Conservation (phyloP, 2,329 filamentous ascomycete species). For the Leptographium galeiforme region DNA sequence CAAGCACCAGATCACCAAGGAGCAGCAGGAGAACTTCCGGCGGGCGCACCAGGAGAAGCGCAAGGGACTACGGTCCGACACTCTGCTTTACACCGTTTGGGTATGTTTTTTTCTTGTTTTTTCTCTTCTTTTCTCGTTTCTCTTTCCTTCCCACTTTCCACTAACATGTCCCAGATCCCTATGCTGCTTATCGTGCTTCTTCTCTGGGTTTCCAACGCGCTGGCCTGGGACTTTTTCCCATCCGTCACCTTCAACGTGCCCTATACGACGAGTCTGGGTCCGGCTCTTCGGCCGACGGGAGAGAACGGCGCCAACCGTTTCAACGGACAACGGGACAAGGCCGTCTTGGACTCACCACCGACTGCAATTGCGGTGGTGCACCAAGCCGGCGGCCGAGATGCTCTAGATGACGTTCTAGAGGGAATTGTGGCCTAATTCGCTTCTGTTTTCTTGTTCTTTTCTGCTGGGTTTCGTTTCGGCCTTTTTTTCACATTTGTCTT, state of each 20-base stretch:
- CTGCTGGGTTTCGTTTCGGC: background rate
- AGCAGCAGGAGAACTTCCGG: conserved; percentile 51
- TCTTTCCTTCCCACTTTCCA: background rate
- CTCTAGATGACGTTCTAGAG: background rate
- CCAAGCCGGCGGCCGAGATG: background rate
- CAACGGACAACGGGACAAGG: background rate
- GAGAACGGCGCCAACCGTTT: background rate
- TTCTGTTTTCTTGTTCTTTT: background rate
- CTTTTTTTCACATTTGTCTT: background rate
- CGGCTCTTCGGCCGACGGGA: conserved; percentile 1
- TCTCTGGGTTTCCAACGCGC: conserved; percentile 10
- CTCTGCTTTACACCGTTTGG: conserved; percentile 57
- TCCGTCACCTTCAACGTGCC: conserved; percentile 11
- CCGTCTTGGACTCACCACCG: background rate
- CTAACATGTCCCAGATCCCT: conserved; percentile 6
- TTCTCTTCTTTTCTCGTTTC: background rate
- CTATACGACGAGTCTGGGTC: conserved; percentile 10
- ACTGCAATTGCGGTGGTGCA: background rate
- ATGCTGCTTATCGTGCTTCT: conserved; percentile 11
- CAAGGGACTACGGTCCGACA: conserved; percentile 49
- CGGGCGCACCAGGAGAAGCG: conserved; percentile 47
- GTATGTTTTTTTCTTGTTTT: conserved; percentile 25
- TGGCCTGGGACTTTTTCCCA: conserved; percentile 10
- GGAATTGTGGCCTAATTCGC: background rate
- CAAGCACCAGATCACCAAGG: conserved; percentile 50